A percentile compares a stretch with the other conserved stretches of the same genome.
These are phyloP conservation scores for Metschnikowia orientalis DNA, from an alignment of 805 yeast genomes.

Conservation along the genomic window DNA sequence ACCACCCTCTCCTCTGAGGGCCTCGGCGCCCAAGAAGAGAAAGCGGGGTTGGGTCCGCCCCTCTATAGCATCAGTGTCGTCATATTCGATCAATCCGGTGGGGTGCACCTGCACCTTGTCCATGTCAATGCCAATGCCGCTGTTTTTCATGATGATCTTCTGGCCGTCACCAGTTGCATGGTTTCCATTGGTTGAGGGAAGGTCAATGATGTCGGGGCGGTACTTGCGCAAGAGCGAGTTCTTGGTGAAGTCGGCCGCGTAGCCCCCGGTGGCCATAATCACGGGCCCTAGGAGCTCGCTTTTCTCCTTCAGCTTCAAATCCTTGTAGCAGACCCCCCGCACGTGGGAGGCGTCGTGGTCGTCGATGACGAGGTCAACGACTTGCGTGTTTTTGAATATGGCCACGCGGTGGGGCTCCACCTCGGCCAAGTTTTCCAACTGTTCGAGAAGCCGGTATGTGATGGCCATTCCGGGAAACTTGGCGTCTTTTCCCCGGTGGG, in stretches of 20 bases:
- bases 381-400: conserved; percentile 24
- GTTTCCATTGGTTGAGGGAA: conserved; percentile 58
- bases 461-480: conserved; percentile 66
- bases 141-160: conserved; percentile 46
- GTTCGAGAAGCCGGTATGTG: conserved; percentile 38
- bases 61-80: conserved; percentile 40
- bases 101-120: conserved; percentile 68
- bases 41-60: conserved; percentile 44
- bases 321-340: conserved; percentile 24
- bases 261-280: conserved; percentile 61
- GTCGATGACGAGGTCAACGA: conserved; percentile 39
- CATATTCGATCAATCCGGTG: conserved; percentile 53
- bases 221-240: conserved; percentile 50
- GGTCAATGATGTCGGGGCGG: conserved; percentile 52
- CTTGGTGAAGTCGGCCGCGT: conserved; percentile 58
- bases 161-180: conserved; percentile 66
- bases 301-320: conserved; percentile 29
- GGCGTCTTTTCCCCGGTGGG: conserved; percentile 72
- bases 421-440: conserved; percentile 17
- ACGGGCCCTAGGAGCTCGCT: conserved; percentile 49
- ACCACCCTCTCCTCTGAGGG: conserved; percentile 64
- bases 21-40: conserved; percentile 61
- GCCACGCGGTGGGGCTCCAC: conserved; percentile 36
- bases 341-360: conserved; percentile 15
- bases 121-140: conserved; percentile 56